Conservation (phyloP, 768 basidiomycete species). For the Kwoniella botswanensis region DNA sequence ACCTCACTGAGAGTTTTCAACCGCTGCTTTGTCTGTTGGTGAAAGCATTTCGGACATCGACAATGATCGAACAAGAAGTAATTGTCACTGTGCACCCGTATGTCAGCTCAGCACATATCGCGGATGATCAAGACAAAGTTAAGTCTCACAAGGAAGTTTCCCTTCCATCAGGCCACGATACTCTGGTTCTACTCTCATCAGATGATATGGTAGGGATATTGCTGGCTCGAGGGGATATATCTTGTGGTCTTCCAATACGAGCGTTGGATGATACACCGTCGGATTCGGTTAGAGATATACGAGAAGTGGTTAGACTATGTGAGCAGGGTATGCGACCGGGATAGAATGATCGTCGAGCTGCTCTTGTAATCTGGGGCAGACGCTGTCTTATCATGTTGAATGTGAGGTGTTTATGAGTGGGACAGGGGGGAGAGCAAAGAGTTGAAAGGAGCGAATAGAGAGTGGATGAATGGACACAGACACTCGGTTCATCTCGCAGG, state of each 20-base stretch:
- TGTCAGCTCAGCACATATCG: background rate
- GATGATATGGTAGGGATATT: constrained; percentile 6
- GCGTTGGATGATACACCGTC: constrained; percentile 1
- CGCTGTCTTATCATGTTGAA: background rate
- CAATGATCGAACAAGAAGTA: constrained; percentile 94
- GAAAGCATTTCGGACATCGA: constrained; percentile 83
- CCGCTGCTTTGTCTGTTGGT: constrained; percentile 86
- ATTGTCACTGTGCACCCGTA: constrained; percentile 69
- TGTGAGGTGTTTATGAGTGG: background rate
- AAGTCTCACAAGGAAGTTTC: constrained; percentile 76
- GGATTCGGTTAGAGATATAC: background rate
- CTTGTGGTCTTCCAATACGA: constrained; percentile 1
- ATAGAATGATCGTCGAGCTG: background rate
- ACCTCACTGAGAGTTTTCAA: constrained; percentile 84
- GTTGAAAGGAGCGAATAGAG: background rate
- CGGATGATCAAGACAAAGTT: background rate
- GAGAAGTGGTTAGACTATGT: too few species aligned
- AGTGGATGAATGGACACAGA: too few species aligned
- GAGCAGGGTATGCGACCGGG: background rate
- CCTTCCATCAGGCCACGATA: constrained; percentile 73
- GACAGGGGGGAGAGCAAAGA: background rate
- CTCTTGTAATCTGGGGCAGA: background rate
- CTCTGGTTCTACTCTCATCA: constrained; percentile 60
- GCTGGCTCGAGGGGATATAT: background rate
- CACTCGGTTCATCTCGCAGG: too few species aligned